Evolutionary conservation across 208 protist genomes (phyloP).

Genomic region (Tritrichomonas musculus): DNA sequence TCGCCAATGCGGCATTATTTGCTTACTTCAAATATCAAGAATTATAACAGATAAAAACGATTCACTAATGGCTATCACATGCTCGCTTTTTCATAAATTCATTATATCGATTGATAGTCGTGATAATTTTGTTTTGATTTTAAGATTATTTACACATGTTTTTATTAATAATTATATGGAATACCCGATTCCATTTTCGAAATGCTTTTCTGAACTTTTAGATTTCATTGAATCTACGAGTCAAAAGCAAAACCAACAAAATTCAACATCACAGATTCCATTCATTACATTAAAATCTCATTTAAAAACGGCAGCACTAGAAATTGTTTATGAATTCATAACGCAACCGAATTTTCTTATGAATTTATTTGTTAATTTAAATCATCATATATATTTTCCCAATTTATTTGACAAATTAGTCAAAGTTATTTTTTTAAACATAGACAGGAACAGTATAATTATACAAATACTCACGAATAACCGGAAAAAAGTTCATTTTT

Average conservation of each 20-base stretch:
- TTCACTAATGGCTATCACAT: background rate
- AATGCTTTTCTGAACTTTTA: background rate
- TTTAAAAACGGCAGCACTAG: background rate
- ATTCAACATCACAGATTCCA: too few relatives aligned
- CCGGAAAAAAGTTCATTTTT: too few relatives aligned
- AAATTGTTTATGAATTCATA: slow-evolving; percentile 25
- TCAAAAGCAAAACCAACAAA: background rate
- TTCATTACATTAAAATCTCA: too few relatives aligned
- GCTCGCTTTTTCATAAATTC: background rate
- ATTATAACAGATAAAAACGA: background rate
- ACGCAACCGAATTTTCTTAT: background rate
- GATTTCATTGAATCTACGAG: background rate
- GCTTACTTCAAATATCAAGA: background rate
- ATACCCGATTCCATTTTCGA: background rate
- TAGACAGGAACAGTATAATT: background rate
- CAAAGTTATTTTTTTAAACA: background rate
- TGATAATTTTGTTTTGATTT: background rate
- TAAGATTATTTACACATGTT: background rate
- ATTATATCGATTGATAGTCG: background rate
- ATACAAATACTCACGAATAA: too few relatives aligned
- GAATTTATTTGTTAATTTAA: background rate
- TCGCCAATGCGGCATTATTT: background rate
- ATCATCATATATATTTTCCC: background rate
- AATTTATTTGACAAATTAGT: background rate
- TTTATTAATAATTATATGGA: background rate